These are phyloP conservation scores for Fusarium tricinctum DNA, from an alignment of 2,329 filamentous ascomycete species.

Conservation along the genomic window DNA sequence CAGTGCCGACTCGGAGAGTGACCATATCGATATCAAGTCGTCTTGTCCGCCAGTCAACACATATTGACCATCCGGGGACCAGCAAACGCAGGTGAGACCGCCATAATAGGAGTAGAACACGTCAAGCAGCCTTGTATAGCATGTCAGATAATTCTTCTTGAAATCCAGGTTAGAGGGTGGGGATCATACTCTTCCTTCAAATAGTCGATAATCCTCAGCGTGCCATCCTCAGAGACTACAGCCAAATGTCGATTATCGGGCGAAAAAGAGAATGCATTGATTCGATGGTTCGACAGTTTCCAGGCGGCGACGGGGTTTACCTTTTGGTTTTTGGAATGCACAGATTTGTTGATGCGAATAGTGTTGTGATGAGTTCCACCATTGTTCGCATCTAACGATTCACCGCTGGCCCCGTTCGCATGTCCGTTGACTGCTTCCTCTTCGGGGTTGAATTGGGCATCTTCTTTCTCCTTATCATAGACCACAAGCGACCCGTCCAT, in stretches of 20 bases:
- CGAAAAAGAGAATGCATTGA: slow-evolving; percentile 93
- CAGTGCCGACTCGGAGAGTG: slow-evolving; percentile 82
- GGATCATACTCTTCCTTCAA: slow-evolving; percentile 84
- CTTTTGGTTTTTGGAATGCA: slow-evolving; percentile 94
- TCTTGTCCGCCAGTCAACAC: slow-evolving; percentile 96
- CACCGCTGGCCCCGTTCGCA: slow-evolving; percentile 58
- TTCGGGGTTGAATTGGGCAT: slow-evolving; percentile 82
- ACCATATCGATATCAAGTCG: slow-evolving; percentile 97
- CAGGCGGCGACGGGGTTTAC: slow-evolving; percentile 91
- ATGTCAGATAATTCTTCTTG: slow-evolving; percentile 10
- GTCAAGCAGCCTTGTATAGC: slow-evolving; percentile 76
- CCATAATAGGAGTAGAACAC: slow-evolving; percentile 94
- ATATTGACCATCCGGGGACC: slow-evolving; percentile 97
- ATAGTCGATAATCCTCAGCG: slow-evolving; percentile 91
- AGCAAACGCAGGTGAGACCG: slow-evolving; percentile 91
- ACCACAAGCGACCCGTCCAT: slow-evolving; percentile 92
- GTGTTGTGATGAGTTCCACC: slow-evolving; percentile 56
- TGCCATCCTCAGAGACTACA: slow-evolving; percentile 91
- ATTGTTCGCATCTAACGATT: slow-evolving; percentile 56
- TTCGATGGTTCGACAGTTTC: slow-evolving; percentile 91
- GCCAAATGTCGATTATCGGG: slow-evolving; percentile 90
- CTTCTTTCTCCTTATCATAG: slow-evolving; percentile 98
- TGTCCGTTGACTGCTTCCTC: slow-evolving; percentile 67
- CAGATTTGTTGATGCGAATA: slow-evolving; percentile 87
- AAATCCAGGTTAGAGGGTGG: background rate